phyloP scores from a whole-genome alignment of 305 asterid genomes.

The Fraxinus nigra region DNA sequence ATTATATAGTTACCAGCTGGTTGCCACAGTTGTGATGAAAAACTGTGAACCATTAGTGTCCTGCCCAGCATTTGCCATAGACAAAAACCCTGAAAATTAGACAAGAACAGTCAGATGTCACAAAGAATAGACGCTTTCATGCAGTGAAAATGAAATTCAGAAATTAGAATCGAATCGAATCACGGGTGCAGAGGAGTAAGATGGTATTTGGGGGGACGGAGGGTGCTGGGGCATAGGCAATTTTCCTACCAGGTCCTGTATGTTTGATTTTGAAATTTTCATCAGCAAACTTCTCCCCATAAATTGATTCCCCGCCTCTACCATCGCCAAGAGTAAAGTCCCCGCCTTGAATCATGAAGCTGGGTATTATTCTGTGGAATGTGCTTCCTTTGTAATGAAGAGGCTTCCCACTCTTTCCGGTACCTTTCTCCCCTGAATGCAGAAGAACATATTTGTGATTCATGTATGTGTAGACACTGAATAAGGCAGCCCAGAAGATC shows the following conservation, averaged over 20 bases:
- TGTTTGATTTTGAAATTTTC: background rate
- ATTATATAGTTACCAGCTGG: conserved; percentile 53
- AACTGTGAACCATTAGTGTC: conserved; percentile 66
- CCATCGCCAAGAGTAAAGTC: background rate
- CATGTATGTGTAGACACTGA: background rate
- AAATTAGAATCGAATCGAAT: background rate
- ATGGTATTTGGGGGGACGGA: too few species aligned
- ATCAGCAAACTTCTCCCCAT: background rate
- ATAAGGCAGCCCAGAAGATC: background rate
- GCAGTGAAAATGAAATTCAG: background rate
- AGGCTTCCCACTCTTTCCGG: background rate
- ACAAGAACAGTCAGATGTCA: background rate
- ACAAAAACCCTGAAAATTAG: conserved; percentile 35
- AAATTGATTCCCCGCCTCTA: background rate
- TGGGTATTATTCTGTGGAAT: background rate
- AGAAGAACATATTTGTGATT: background rate
- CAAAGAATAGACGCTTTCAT: background rate
- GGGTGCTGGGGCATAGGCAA: background rate
- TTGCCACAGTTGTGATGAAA: conserved; percentile 66
- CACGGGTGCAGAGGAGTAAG: too few species aligned
- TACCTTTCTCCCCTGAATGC: background rate
- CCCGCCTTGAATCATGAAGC: background rate
- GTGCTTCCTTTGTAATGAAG: background rate
- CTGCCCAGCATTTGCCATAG: conserved; percentile 62
- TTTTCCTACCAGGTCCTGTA: background rate